phyloP scores from a whole-genome alignment of 768 basidiomycete species.

The Termitomyces sp. region DNA sequence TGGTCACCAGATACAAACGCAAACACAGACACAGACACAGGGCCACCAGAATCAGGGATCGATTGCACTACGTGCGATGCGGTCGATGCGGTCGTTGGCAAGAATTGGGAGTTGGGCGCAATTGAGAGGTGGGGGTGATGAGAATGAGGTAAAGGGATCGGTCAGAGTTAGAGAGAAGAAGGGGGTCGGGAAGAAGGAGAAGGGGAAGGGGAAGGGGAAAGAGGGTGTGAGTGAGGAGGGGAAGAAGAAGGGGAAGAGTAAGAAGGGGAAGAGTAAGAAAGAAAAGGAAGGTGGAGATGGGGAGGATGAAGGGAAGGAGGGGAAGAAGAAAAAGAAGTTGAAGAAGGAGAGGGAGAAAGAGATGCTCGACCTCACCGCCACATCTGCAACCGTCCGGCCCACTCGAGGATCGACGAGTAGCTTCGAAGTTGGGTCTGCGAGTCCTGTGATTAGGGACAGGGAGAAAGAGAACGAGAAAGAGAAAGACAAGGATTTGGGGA shows the following conservation, averaged over 20 bases:
- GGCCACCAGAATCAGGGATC: constrained; percentile 36
- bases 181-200: constrained; percentile 6
- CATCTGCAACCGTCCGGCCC: constrained; percentile 1
- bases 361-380: neutral
- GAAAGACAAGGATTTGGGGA: constrained; percentile 32
- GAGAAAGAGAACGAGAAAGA: constrained; percentile 11
- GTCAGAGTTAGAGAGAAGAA: constrained; percentile 12
- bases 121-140: constrained; percentile 28
- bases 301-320: neutral
- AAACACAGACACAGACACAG: neutral
- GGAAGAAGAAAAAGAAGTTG: constrained; percentile 17
- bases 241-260: constrained; percentile 24
- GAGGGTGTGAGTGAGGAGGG: constrained; percentile 18
- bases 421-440: constrained; percentile 60
- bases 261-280: constrained; percentile 18
- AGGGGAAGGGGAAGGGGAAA: constrained; percentile 15
- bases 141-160: constrained; percentile 13
- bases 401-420: constrained; percentile 41
- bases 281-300: constrained; percentile 27
- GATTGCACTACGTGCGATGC: constrained; percentile 74
- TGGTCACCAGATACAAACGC: neutral
- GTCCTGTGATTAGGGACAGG: constrained; percentile 25
- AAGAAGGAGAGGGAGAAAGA: constrained; percentile 25
- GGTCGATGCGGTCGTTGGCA: constrained; percentile 67
- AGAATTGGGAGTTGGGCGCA: constrained; percentile 71